These are phyloP conservation scores for Fusarium nematophilum DNA, from an alignment of 2,329 filamentous ascomycete genomes.

Conservation along the genomic window DNA sequence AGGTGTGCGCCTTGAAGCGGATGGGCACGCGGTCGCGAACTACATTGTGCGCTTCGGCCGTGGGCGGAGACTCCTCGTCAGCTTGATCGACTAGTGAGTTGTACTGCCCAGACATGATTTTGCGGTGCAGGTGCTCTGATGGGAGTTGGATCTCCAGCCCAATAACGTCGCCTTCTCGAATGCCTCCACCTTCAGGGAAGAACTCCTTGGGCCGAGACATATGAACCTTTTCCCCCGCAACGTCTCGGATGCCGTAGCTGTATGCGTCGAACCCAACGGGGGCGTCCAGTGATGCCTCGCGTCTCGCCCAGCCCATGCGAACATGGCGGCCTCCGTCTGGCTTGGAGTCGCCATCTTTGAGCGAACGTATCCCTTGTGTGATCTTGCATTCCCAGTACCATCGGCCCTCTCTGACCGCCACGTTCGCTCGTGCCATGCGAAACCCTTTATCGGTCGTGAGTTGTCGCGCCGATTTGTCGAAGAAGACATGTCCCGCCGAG, in stretches of 20 bases:
- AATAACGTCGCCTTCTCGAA: conserved; percentile 92
- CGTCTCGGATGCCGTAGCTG: conserved; percentile 92
- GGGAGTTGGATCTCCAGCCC: conserved; percentile 93
- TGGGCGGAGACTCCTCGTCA: conserved; percentile 65
- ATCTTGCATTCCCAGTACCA: conserved; percentile 97
- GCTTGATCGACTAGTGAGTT: conserved; percentile 83
- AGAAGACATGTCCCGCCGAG: conserved; percentile 84
- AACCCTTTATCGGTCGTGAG: conserved; percentile 94
- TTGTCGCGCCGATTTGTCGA: conserved; percentile 78
- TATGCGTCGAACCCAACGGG: conserved; percentile 91
- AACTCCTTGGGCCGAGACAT: conserved; percentile 94
- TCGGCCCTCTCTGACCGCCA: conserved; percentile 87
- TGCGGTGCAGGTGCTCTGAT: conserved; percentile 84
- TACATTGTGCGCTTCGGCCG: conserved; percentile 77
- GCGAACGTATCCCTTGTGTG: conserved; percentile 73
- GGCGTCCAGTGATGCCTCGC: conserved; percentile 84
- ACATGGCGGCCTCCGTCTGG: conserved; percentile 70
- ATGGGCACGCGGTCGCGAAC: conserved; percentile 96
- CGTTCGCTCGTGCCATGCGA: conserved; percentile 89
- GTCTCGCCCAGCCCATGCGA: conserved; percentile 85
- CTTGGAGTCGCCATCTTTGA: conserved; percentile 56
- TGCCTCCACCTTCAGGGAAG: conserved; percentile 80
- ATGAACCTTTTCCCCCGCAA: conserved; percentile 90
- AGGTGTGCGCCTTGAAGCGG: conserved; percentile 90
- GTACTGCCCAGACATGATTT: conserved; percentile 87